Evolutionary conservation across 1,139 yeast species (phyloP).

Genomic region (Pichia sp.): DNA sequence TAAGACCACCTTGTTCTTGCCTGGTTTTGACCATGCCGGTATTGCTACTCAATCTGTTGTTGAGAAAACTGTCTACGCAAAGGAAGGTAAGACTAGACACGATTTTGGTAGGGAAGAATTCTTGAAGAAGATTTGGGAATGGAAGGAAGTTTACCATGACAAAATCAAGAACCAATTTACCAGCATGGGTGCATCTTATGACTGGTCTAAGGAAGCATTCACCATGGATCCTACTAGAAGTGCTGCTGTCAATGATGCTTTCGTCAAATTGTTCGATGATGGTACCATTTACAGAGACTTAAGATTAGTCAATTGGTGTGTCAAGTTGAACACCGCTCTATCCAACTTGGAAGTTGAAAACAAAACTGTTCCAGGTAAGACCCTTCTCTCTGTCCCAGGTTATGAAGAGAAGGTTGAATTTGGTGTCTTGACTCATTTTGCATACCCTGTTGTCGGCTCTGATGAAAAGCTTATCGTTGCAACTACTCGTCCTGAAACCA

Average conservation of each 20-base stretch:
- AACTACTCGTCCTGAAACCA: slow-evolving; percentile 97
- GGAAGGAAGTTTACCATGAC: slow-evolving; percentile 92
- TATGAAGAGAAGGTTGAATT: slow-evolving; percentile 88
- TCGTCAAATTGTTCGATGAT: slow-evolving; percentile 85
- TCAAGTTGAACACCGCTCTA: slow-evolving; percentile 86
- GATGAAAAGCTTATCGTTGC: slow-evolving; percentile 90
- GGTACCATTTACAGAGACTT: slow-evolving; percentile 94
- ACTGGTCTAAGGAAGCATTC: slow-evolving; percentile 92
- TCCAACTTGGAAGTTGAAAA: slow-evolving; percentile 96
- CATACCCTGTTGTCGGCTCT: slow-evolving; percentile 82
- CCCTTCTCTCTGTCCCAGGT: slow-evolving; percentile 78
- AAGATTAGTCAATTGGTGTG: slow-evolving; percentile 95
- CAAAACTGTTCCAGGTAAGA: slow-evolving; percentile 78
- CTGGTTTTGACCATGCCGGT: slow-evolving; percentile 99
- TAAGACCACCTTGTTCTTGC: slow-evolving; percentile 83
- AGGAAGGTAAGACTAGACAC: slow-evolving; percentile 84
- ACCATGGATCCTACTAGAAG: slow-evolving; percentile 77
- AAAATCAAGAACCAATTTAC: slow-evolving; percentile 81
- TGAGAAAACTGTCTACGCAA: slow-evolving; percentile 91
- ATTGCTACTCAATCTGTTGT: slow-evolving; percentile 98
- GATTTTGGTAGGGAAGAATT: slow-evolving; percentile 92
- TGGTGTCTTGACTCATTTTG: slow-evolving; percentile 92
- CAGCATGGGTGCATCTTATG: slow-evolving; percentile 92
- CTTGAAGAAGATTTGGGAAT: slow-evolving; percentile 88
- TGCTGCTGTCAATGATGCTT: slow-evolving; percentile 83